Base-by-base conservation (phyloP, 1,284 basidiomycete species). In the Cryptococcus floricola region DNA sequence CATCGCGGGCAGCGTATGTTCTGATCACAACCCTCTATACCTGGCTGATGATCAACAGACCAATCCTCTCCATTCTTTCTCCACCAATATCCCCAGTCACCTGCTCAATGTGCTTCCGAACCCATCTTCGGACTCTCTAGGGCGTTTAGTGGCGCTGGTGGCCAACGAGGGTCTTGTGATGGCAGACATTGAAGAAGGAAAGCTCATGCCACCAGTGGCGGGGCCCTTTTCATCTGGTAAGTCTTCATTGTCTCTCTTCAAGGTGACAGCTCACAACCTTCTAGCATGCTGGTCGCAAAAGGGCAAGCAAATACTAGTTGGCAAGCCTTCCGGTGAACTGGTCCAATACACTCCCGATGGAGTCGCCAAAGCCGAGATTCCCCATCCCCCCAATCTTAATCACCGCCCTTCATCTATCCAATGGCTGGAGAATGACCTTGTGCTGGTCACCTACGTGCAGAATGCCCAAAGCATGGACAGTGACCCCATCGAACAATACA, bases 361-460 rank as follows among this genome's bases (percentile, higher is more conserved):
- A 3, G 69, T 71, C 13, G 64, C 69, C 16, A 82, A 83, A 65
- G 77, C 78, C 5, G 64, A 73, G 19, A 70, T 82, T 3, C 69
- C 76, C 1, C 57, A 67, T 12, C 79, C 81, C 0, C 57, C 69
- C 0, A 71, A 71, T 4, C 64, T 80, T 0, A 51, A 69, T 0
- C 62, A 66, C 37, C 62, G 59, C 41, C 60, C 72, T 4, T 56
- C 67, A 0, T 77, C 76, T 16, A 65, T 82, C 18, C 73, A 77
- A 39, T 83, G 82, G 82, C 69, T 82, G 23, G 82, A 83, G 66
- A 83, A 82, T 62, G 77, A 81, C 62, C 72, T 80, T 47, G 81
- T 81, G 58, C 58, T 81, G 48, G 79, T 75, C 5, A 77, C 78
- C 4, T 83, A 82, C 66, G 77, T 76, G 19, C 62, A 69, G 1